Percentiles rank a stretch among this genome's conserved stretches.
Conservation (phyloP, 176 grass and related monocot genomes). For the Phragmites australis region DNA sequence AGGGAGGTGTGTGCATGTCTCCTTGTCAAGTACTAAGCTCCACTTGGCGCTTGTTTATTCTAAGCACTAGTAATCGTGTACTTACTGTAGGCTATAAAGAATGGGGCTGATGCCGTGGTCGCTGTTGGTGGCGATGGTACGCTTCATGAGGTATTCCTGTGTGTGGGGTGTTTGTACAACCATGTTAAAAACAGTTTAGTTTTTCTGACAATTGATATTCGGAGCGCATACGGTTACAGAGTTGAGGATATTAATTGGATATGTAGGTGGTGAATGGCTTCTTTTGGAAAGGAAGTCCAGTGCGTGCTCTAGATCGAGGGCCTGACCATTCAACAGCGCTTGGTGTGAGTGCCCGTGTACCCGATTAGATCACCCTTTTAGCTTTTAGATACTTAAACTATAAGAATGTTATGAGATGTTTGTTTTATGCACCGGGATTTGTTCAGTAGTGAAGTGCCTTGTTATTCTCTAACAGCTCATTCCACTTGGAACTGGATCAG, state of each 20-base stretch:
- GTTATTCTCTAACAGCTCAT: conserved; percentile 71
- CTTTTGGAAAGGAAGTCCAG: conserved; percentile 66
- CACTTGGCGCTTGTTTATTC: neutral
- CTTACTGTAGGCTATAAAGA: conserved; percentile 71
- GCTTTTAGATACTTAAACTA: neutral
- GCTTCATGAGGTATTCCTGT: conserved; percentile 81
- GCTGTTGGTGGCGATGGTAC: conserved; percentile 96
- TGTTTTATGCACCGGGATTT: conserved; percentile 4
- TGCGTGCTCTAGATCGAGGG: conserved; percentile 49
- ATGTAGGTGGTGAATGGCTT: conserved; percentile 91
- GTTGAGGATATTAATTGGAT: neutral
- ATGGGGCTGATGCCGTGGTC: conserved; percentile 81
- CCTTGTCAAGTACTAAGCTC: conserved; percentile 1
- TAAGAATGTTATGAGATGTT: conserved; percentile 17
- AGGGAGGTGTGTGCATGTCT: conserved; percentile 63
- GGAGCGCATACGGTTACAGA: neutral
- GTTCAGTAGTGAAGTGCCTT: conserved; percentile 11
- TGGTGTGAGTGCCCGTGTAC: conserved; percentile 58
- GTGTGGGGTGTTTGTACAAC: neutral
- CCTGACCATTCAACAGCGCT: conserved; percentile 66
- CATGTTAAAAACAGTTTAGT: neutral
- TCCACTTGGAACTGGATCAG: conserved; percentile 96
- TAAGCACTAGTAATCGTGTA: neutral
- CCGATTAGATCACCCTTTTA: neutral
- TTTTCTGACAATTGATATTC: neutral